A percentile compares a stretch with the other conserved stretches of the same genome.
Conservation (phyloP, 164 flowering plant genomes). For the Magnolia changhungtana region DNA sequence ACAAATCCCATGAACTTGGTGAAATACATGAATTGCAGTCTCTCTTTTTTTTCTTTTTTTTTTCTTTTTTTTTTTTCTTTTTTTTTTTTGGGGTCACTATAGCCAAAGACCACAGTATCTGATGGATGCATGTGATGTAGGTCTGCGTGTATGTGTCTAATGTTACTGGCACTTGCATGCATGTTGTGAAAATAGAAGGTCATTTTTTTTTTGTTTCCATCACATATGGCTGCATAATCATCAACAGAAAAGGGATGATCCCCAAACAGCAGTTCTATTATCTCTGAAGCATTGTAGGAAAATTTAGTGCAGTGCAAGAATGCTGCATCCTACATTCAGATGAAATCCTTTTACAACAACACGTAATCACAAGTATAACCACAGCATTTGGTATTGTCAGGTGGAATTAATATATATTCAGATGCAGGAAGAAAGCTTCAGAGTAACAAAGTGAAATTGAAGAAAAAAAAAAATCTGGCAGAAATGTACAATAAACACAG, state of each 20-base stretch:
- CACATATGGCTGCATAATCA: too few species aligned
- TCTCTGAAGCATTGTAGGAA: neutral
- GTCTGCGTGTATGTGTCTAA: neutral
- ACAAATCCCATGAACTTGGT: neutral
- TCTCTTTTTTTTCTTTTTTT: neutral
- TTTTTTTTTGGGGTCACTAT: neutral
- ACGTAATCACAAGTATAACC: neutral
- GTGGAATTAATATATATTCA: slow-evolving; percentile 1
- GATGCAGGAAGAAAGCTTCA: neutral
- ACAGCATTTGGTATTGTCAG: neutral
- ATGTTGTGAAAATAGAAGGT: too few species aligned
- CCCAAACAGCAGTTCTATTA: too few species aligned
- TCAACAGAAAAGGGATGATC: too few species aligned
- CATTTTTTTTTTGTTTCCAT: too few species aligned
- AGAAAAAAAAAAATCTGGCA: neutral
- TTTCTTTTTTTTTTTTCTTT: neutral
- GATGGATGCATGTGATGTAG: neutral
- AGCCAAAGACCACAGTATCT: neutral
- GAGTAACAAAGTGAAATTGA: slow-evolving; percentile 5
- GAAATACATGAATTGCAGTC: neutral
- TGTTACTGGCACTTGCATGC: too few species aligned
- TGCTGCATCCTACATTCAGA: too few species aligned
- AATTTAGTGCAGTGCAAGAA: neutral
- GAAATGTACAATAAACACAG: neutral
- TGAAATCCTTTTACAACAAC: neutral